phyloP scores from a whole-genome alignment of 129 eudicot species.

The Flaveria bidentis region DNA sequence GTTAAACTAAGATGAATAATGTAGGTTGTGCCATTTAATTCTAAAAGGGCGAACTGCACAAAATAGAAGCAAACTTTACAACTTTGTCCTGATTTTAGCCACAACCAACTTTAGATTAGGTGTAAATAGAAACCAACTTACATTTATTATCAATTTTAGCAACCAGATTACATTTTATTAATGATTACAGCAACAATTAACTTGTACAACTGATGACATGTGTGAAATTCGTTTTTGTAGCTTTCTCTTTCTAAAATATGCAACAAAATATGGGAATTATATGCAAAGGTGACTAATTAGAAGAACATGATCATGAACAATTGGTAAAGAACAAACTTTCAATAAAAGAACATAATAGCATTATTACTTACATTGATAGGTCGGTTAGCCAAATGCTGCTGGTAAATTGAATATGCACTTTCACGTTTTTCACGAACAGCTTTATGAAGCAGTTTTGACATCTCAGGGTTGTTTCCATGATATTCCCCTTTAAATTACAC shows the following conservation, averaged over 20 bases:
- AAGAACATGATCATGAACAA: slow-evolving; percentile 5
- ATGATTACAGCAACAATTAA: neutral
- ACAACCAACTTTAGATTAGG: neutral
- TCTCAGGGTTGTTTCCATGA: slow-evolving; percentile 98
- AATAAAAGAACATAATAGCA: neutral
- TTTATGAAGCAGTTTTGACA: slow-evolving; percentile 98
- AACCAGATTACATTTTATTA: neutral
- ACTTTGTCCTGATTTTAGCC: neutral
- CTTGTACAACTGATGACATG: neutral
- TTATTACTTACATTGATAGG: slow-evolving; percentile 81
- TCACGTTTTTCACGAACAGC: slow-evolving; percentile 98
- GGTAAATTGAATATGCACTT: slow-evolving; percentile 87
- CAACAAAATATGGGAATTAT: slow-evolving; percentile 9
- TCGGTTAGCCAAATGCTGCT: slow-evolving; percentile 95
- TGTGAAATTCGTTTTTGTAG: neutral
- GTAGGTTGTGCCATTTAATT: neutral
- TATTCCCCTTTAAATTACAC: slow-evolving; percentile 69
- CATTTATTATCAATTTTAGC: neutral
- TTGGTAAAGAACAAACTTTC: neutral
- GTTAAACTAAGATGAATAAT: neutral
- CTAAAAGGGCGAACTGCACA: neutral
- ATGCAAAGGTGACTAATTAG: slow-evolving; percentile 17
- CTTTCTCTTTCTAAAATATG: slow-evolving; percentile 3
- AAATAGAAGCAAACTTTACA: neutral
- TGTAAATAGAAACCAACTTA: neutral